Percentiles rank a stretch among this genome's conserved stretches.
Evolutionary conservation across 495 filamentous ascomycete species (phyloP).

Genomic region (Immersiella caudata): DNA sequence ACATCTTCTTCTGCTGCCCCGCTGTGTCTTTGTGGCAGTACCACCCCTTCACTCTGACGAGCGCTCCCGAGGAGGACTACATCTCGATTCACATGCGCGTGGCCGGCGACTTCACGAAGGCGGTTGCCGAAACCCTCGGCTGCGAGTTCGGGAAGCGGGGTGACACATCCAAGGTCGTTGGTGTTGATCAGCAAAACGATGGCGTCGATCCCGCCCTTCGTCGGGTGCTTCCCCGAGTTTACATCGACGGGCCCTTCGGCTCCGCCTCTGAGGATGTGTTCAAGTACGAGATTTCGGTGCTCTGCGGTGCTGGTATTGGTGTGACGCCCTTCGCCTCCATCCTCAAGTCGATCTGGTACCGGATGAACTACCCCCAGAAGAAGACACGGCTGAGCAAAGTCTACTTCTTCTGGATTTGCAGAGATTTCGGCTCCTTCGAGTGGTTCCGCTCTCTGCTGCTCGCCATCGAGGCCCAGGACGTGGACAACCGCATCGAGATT

Average conservation of each 20-base stretch:
- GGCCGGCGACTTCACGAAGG: conserved; percentile 68
- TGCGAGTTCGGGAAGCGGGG: conserved; percentile 66
- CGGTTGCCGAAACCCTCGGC: conserved; percentile 65
- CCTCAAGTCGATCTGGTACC: conserved; percentile 83
- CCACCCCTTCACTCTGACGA: conserved; percentile 78
- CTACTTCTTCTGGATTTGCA: conserved; percentile 85
- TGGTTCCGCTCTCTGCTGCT: conserved; percentile 80
- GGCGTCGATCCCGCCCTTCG: conserved; percentile 70
- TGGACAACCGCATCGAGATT: conserved; percentile 79
- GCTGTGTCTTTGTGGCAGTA: conserved; percentile 80
- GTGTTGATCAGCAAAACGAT: conserved; percentile 59
- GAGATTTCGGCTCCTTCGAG: conserved; percentile 77
- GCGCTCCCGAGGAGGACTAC: conserved; percentile 79
- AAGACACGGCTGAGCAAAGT: conserved; percentile 74
- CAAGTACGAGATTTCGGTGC: conserved; percentile 72
- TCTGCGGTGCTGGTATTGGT: conserved; percentile 73
- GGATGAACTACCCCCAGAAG: conserved; percentile 79
- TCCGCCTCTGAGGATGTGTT: conserved; percentile 77
- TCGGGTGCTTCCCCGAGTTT: conserved; percentile 70
- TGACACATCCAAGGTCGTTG: conserved; percentile 63
- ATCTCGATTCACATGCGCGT: conserved; percentile 79
- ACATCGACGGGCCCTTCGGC: conserved; percentile 80
- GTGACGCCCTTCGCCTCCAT: conserved; percentile 78
- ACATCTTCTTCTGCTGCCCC: conserved; percentile 81
- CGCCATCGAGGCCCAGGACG: conserved; percentile 81